phyloP scores from a whole-genome alignment of 371 early-diverging fungal genomes.

The Encephalitozoon cuniculi region DNA sequence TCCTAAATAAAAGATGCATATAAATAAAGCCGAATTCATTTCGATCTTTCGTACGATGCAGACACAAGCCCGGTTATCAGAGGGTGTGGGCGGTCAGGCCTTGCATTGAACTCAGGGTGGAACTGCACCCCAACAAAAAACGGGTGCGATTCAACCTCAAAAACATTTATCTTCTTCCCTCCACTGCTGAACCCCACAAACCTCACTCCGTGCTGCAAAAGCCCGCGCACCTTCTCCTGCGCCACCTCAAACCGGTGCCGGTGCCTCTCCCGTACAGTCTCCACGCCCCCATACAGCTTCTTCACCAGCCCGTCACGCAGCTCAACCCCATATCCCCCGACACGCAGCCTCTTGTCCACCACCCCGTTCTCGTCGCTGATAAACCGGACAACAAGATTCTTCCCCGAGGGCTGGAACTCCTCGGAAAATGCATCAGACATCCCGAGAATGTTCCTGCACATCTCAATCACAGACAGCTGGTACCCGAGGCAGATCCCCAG shows the following conservation, averaged over 20 bases:
- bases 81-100: slow-evolving; percentile 79
- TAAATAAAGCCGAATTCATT: background rate
- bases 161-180: slow-evolving; percentile 86
- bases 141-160: slow-evolving; percentile 76
- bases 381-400: slow-evolving; percentile 72
- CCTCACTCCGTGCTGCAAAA: slow-evolving; percentile 74
- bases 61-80: slow-evolving; percentile 80
- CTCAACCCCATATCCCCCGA: slow-evolving; percentile 76
- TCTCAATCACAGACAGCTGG: slow-evolving; percentile 92
- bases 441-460: slow-evolving; percentile 82
- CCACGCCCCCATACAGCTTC: slow-evolving; percentile 65
- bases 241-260: slow-evolving; percentile 97
- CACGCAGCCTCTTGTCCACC: slow-evolving; percentile 69
- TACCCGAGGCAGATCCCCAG: slow-evolving; percentile 97
- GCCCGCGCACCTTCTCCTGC: slow-evolving; percentile 66
- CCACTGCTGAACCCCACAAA: slow-evolving; percentile 85
- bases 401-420: slow-evolving; percentile 64
- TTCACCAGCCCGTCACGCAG: slow-evolving; percentile 64
- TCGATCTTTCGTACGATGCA: slow-evolving; percentile 63
- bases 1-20: no score
- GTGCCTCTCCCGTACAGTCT: slow-evolving; percentile 77
- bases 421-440: slow-evolving; percentile 62
- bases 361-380: slow-evolving; percentile 70
- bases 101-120: slow-evolving; percentile 94
- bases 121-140: slow-evolving; percentile 92